phyloP scores from a whole-genome alignment of 805 yeast genomes.

The Wickerhamiella australiensis region DNA sequence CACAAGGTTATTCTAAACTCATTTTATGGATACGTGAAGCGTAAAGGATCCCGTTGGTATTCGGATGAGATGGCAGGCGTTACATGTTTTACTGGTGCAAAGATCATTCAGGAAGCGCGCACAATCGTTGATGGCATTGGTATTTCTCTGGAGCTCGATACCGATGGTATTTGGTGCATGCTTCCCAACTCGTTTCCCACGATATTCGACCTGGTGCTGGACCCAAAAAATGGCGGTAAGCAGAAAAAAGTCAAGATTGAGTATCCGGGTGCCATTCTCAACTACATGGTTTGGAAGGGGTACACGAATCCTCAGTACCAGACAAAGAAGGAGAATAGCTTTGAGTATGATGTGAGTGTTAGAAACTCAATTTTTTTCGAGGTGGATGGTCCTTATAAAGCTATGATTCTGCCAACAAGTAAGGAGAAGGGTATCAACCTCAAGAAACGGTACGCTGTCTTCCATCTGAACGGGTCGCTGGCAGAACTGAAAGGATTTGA shows the following conservation, averaged over 20 bases:
- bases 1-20: constrained; percentile 94
- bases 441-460: constrained; percentile 93
- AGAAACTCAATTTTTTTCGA: constrained; percentile 96
- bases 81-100: constrained; percentile 95
- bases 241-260: constrained; percentile 71
- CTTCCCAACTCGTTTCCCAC: constrained; percentile 90
- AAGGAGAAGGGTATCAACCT: constrained; percentile 95
- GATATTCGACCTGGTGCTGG: constrained; percentile 26
- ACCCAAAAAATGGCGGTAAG: not conserved
- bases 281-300: constrained; percentile 77
- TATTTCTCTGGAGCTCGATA: constrained; percentile 88
- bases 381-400: constrained; percentile 96
- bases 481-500: constrained; percentile 97
- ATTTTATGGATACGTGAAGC: constrained; percentile 96
- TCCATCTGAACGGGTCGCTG: constrained; percentile 82
- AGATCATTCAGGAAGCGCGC: constrained; percentile 95
- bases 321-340: constrained; percentile 56
- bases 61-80: constrained; percentile 99
- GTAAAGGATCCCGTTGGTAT: constrained; percentile 98
- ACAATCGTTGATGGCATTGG: constrained; percentile 84
- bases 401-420: constrained; percentile 94
- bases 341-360: constrained; percentile 61
- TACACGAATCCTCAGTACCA: constrained; percentile 95
- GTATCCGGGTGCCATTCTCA: constrained; percentile 93
- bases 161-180: constrained; percentile 99